Evolutionary conservation across 345 rosid genomes (phyloP), one percentile per base, ranked within the genome.

Genomic region (Salix exigua): DNA sequence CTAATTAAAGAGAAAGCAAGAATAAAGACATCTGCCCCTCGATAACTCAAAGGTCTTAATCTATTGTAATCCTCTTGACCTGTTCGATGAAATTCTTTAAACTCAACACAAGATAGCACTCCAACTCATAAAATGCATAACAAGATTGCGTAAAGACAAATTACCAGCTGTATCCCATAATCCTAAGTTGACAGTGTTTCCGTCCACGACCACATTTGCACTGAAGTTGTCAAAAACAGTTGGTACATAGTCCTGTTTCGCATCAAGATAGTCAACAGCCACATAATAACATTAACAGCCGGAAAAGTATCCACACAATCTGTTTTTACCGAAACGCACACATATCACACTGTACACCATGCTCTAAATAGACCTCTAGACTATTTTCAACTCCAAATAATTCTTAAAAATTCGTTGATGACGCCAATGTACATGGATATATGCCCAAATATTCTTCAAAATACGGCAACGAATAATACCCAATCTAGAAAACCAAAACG

Each of bases 151-250:
- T 37, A 73, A 51, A 51, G 70, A 35, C 14, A 82, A 82, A 66
- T 83, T 81, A 96, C 99, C 98, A 46, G 96, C 97, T 82, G 99
- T 91, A 85, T 96, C 99, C 99, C 99, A 96, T 76, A 93, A 83
- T 30, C 97, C 98, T 78, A 96, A 89, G 81, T 96, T 96, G 8
- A 96, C 92, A 21, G 97, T 93, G 78, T 75, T 79, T 58, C 99
- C 97, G 46, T 96, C 90, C 79, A 96, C 99, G 23, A 91, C 94
- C 63, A 91, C 97, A 88, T 93, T 93, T 13, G 99, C 97, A 76
- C 98, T 96, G 87, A 96, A 96, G 84, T 96, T 96, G 83, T 93
- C 99, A 66, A 92, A 93, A 51, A 93, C 98, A 23, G 98, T 93
- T 0, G 97, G 98, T 73, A 96, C 98, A 76, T 96, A 93, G 76